phyloP scores from a whole-genome alignment of 345 rosid species.

The Sapria himalayana region DNA sequence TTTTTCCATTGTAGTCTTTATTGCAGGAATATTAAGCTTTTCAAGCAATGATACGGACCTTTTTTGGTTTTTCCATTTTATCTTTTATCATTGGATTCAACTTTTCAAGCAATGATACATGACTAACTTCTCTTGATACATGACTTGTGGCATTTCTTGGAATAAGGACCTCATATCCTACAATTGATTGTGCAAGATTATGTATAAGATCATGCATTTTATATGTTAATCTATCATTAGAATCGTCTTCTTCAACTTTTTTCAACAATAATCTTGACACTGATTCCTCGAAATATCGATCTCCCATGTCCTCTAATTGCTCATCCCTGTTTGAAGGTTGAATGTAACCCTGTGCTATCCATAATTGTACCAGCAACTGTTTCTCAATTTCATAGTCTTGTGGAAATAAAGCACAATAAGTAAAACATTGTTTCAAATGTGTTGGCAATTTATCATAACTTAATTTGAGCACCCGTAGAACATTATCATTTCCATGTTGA shows the following conservation, averaged over 20 bases:
- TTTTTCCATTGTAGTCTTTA: no score
- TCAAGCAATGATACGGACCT: no score
- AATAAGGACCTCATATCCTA: no score
- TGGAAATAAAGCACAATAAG: constrained; percentile 7
- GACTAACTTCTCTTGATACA: no score
- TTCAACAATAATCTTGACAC: constrained; percentile 10
- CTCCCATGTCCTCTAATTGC: constrained; percentile 6
- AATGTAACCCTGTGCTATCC: constrained; percentile 4
- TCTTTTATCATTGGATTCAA: no score
- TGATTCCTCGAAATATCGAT: constrained; percentile 8
- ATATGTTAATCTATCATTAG: constrained; percentile 3
- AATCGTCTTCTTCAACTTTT: no score
- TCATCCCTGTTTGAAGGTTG: neutral
- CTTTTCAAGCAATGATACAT: no score
- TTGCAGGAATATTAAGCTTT: no score
- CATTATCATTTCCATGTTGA: no score
- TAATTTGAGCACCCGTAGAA: constrained; percentile 7
- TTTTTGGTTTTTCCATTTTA: no score
- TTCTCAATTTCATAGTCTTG: constrained; percentile 1
- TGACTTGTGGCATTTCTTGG: no score
- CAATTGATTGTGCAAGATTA: constrained; percentile 12
- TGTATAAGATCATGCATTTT: constrained; percentile 11
- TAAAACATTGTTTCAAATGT: constrained; percentile 7
- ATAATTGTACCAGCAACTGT: neutral
- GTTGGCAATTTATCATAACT: constrained; percentile 8